Conservation (phyloP, 2,329 filamentous ascomycete species). For the Talaromyces sp. region DNA sequence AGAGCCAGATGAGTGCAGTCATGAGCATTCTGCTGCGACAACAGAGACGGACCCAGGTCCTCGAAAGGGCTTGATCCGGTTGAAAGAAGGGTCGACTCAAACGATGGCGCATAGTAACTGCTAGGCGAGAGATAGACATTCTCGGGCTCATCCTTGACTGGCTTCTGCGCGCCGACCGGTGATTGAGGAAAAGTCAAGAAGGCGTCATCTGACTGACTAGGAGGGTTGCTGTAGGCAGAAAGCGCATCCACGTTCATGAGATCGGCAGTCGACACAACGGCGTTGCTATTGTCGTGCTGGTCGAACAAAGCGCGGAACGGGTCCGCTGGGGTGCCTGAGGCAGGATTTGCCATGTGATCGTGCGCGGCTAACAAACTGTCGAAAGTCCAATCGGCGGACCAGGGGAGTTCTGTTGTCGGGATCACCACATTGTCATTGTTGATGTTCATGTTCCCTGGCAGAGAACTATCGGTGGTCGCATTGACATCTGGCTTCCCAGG, state of each 20-base stretch:
- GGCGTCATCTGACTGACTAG: conserved; percentile 13
- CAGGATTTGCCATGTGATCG: conserved; percentile 3
- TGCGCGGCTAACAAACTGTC: conserved; percentile 13
- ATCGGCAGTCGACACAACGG: conserved; percentile 6
- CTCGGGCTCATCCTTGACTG: conserved; percentile 16
- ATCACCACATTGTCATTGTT: neutral
- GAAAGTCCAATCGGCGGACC: conserved; percentile 17
- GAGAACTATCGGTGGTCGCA: neutral
- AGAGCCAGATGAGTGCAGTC: conserved; percentile 19
- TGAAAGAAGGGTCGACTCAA: conserved; percentile 14
- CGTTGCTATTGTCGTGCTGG: neutral
- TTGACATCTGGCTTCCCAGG: conserved; percentile 1
- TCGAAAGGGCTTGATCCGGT: conserved; percentile 15
- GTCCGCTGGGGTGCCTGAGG: neutral
- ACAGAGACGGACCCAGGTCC: conserved; percentile 12
- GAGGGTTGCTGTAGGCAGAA: conserved; percentile 12
- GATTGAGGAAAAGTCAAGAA: conserved; percentile 11
- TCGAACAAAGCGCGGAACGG: conserved; percentile 7
- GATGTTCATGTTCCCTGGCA: neutral
- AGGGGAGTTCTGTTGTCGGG: conserved; percentile 2
- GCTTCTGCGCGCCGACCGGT: conserved; percentile 10
- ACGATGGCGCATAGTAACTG: conserved; percentile 17
- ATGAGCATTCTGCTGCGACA: conserved; percentile 13
- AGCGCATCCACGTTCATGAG: conserved; percentile 12
- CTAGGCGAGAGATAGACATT: conserved; percentile 19